Evolutionary conservation across 2,329 filamentous ascomycete species (phyloP).

Genomic region (Beauveria pseudobassiana): DNA sequence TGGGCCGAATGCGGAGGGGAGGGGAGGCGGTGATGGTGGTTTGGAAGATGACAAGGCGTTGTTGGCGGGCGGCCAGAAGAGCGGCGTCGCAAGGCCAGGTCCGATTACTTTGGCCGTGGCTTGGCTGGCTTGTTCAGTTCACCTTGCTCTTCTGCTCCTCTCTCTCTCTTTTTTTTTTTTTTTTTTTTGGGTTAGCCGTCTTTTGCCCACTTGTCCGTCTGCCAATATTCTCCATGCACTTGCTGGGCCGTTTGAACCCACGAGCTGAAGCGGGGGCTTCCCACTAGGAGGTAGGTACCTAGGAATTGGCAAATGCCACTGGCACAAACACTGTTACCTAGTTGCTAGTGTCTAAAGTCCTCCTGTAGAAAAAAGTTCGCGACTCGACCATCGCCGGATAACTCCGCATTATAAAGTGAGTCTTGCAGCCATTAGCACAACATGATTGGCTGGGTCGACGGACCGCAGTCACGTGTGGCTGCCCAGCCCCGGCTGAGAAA

Average conservation of each 20-base stretch:
- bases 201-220: background rate
- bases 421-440: background rate
- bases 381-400: background rate
- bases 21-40: conserved; percentile 15
- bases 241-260: conserved; percentile 6
- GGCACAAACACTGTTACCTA: background rate
- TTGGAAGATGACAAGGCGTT: conserved; percentile 11
- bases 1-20: conserved; percentile 26
- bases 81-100: background rate
- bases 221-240: background rate
- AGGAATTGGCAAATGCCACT: background rate
- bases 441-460: background rate
- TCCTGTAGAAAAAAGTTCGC: background rate
- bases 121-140: background rate
- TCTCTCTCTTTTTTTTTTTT: background rate
- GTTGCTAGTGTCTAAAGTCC: background rate
- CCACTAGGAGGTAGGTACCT: background rate
- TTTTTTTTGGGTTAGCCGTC: background rate
- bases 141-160: background rate
- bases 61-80: conserved; percentile 1
- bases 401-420: background rate
- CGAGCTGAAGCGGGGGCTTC: background rate
- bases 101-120: background rate
- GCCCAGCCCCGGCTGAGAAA: background rate
- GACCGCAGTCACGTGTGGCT: conserved; percentile 5